Base-by-base conservation (phyloP, 1,284 basidiomycete species). In the Moniliella sp. region DNA sequence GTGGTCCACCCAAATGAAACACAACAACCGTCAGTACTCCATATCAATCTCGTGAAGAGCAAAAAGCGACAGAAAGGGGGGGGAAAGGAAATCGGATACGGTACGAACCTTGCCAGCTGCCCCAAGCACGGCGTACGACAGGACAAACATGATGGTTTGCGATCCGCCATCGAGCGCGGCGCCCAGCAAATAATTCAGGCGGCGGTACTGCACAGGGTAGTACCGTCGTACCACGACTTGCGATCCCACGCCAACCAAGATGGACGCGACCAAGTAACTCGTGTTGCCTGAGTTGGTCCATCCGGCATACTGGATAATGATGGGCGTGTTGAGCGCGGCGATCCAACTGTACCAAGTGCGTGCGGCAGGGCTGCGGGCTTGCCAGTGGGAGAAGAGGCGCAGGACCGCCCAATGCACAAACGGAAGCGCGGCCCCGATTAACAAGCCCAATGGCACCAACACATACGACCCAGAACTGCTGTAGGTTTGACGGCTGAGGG, bases 101-200 rank as follows among this genome's bases (percentile, higher is more conserved):
- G n/a, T n/a, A n/a, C n/a, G n/a, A n/a, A n/a, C n/a, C n/a, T n/a
- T n/a, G 5, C 73, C 73, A 2, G 67, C 67, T 12, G 71, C 73
- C 23, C 74, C 73, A 46, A 73, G 74, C 18, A 75, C 72, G 5
- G 73, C 72, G 50, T 75, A 75, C 4, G 70, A 72, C 5, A 75
- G 62, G 17, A 76, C 64, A 48, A 76, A 74, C 17, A 72, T 66
- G 66, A 75, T 72, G 28, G 72, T 64, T 46, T 75, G 72, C 4
- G 71, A 69, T 10, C 74, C 74, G 21, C 74, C 74, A 45, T 76
- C 74, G 21, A 74, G 57, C 2, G 71, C 74, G 16, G 71, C 73
- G 5, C 71, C 71, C 1, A 75, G 61, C 34, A 77, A 66, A 47
- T 73, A 76, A 57, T 75, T 76, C 61, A 74, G 74, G 51, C 72